Base-by-base conservation (phyloP, 352 stramenopile genomes). In the Globisporangium nodosum region DNA sequence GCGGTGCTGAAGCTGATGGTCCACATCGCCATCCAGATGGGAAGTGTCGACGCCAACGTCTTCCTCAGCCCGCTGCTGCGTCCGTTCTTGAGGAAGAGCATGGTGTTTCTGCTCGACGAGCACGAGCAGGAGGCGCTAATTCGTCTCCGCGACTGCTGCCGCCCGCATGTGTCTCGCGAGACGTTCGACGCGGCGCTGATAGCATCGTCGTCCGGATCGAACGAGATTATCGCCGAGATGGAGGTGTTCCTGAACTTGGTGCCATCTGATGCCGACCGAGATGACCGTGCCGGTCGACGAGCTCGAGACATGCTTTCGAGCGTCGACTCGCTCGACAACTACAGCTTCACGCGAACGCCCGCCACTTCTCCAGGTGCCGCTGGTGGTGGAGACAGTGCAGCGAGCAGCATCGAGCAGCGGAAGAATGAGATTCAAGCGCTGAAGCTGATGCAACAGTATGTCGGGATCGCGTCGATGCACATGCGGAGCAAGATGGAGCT, bases 401-500 rank as follows among this genome's bases (percentile, higher is more conserved):
- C 52, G 9, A 66, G 27, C 55, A 81, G 52, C 64, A 90, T 90
- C 39, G 81, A 94, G 47, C 73, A 82, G 51, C 74, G 74, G 45
- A 90, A 85, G 50, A 87, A 93, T 46, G 83, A 95, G 42, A 78
- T 85, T 24, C 76, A 87, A 58, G 85, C 74, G 15, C 60, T 95
- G 8, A 88, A 88, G 55, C 71, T 96, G 13, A 94, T 96, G 79
- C 79, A 93, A 52, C 75, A 96, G 61, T 96, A 96, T 53, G 84
- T 96, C 12, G 78, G 73, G 9, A 90, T 93, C 56, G 86, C 86
- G 4, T 96, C 86, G 42, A 92, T 88, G 73, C 86, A 96, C 58
- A 94, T 96, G 86, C 75, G 78, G n/a, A 93, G 77, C 54, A 96
- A 94, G 56, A 79, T 96, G 63, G 77, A 96, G 63, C 70, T 94